Percentiles rank a stretch among this genome's conserved stretches.
Evolutionary conservation across 306 rosid species (phyloP).

Genomic region (Clitoria ternatea): DNA sequence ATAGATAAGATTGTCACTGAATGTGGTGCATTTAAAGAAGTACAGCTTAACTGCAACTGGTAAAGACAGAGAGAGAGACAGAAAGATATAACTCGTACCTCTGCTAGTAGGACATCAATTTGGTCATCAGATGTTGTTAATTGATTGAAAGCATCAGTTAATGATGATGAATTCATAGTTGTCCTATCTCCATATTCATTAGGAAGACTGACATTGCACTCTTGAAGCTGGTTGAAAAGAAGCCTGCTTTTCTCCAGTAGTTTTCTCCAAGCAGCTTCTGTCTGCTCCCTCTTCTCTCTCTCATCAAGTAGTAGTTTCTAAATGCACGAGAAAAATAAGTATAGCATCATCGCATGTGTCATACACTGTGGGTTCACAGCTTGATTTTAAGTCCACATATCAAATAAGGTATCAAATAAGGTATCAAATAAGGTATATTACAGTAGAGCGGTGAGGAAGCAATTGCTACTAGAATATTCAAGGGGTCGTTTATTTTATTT

Average conservation of each 20-base stretch:
- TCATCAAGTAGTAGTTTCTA: constrained; percentile 61
- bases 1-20: not conserved
- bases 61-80: not conserved
- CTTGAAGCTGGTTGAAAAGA: constrained; percentile 62
- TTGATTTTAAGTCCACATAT: not conserved
- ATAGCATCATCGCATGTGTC: constrained; percentile 15
- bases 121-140: constrained; percentile 62
- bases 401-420: not conserved
- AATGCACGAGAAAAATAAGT: constrained; percentile 19
- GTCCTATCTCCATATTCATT: constrained; percentile 30
- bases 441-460: not conserved
- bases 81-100: constrained; percentile 48
- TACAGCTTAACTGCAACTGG: not conserved
- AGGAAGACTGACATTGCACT: constrained; percentile 52
- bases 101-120: constrained; percentile 53
- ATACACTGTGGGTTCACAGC: constrained; percentile 5
- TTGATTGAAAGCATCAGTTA: constrained; percentile 44
- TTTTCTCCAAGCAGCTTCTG: constrained; percentile 45
- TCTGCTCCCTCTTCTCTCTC: constrained; percentile 53
- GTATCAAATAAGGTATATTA: not conserved
- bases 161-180: constrained; percentile 40
- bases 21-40: not conserved
- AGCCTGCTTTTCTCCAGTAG: constrained; percentile 54
- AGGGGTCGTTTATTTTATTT: too few relatives aligned
- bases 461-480: constrained; percentile 11